Evolutionary conservation across 768 basidiomycete species (phyloP).

Genomic region (Termitomyces sp.): DNA sequence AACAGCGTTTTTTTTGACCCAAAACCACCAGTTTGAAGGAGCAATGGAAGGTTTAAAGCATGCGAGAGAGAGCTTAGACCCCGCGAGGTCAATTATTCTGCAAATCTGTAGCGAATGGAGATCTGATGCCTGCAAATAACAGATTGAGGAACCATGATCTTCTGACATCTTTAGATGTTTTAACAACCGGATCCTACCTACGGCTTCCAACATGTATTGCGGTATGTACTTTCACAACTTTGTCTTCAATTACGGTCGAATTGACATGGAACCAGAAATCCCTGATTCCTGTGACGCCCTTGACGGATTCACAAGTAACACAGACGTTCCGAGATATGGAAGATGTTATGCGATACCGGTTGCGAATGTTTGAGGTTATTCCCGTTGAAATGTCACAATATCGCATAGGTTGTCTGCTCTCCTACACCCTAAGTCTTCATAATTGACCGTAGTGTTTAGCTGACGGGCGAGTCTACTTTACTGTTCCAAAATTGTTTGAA

Average conservation of each 20-base stretch:
- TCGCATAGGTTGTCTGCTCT: constrained; percentile 43
- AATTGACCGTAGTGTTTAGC: constrained; percentile 27
- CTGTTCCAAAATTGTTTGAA: constrained; percentile 66
- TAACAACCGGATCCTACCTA: constrained; percentile 81
- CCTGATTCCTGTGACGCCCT: constrained; percentile 55
- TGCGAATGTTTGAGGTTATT: constrained; percentile 73
- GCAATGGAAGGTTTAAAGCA: constrained; percentile 57
- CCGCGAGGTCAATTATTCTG: constrained; percentile 55
- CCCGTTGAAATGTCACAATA: constrained; percentile 78
- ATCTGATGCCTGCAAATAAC: background rate
- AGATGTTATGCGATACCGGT: constrained; percentile 69
- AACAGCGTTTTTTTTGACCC: constrained; percentile 78
- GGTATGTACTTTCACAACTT: constrained; percentile 32
- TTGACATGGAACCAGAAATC: constrained; percentile 47
- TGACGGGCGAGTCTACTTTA: constrained; percentile 77
- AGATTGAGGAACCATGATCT: constrained; percentile 91
- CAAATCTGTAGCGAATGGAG: background rate
- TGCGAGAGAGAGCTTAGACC: constrained; percentile 64
- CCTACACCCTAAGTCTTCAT: background rate
- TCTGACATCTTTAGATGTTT: constrained; percentile 83
- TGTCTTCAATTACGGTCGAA: constrained; percentile 3
- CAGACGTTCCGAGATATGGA: constrained; percentile 70
- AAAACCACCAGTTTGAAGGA: constrained; percentile 79
- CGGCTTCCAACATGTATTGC: constrained; percentile 78
- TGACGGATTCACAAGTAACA: constrained; percentile 62